These are phyloP conservation scores for Phytophthora chlamydospora DNA, from an alignment of 352 stramenopile genomes.

Conservation along the genomic window DNA sequence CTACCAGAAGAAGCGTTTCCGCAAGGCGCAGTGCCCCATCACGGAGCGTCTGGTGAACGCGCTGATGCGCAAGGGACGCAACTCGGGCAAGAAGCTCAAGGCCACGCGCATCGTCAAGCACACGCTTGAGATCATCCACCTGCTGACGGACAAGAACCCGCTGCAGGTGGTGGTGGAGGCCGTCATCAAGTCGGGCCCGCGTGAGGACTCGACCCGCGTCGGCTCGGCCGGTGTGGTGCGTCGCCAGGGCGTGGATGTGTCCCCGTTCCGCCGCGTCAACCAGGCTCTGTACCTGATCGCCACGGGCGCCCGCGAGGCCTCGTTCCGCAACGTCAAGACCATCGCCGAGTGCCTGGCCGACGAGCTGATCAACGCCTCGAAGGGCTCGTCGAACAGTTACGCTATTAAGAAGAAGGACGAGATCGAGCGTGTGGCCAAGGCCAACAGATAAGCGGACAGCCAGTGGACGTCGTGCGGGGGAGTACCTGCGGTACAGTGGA, in stretches of 20 bases:
- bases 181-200: slow-evolving; percentile 95
- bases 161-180: slow-evolving; percentile 96
- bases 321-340: slow-evolving; percentile 99
- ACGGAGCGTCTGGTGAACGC: slow-evolving; percentile 97
- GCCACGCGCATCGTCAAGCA: slow-evolving; percentile 98
- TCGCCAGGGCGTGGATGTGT: slow-evolving; percentile 99
- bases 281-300: slow-evolving; percentile 99
- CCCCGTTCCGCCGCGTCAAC: slow-evolving; percentile 99
- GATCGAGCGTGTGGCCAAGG: slow-evolving; percentile 99
- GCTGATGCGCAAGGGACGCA: slow-evolving; percentile 99
- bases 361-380: slow-evolving; percentile 99
- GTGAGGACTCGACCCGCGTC: slow-evolving; percentile 99
- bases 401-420: slow-evolving; percentile 99
- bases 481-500: too few relatives aligned
- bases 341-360: slow-evolving; percentile 99
- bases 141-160: slow-evolving; percentile 99
- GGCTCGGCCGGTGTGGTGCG: slow-evolving; percentile 99
- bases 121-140: slow-evolving; percentile 99
- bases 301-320: slow-evolving; percentile 97
- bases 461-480: slow-evolving; percentile 15
- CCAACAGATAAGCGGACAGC: slow-evolving; percentile 97
- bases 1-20: slow-evolving; percentile 99
- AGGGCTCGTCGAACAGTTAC: slow-evolving; percentile 99
- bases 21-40: slow-evolving; percentile 99
- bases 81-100: slow-evolving; percentile 99